Conservation (phyloP, 148 eudicot species). For the Rhododendron mucronatum region DNA sequence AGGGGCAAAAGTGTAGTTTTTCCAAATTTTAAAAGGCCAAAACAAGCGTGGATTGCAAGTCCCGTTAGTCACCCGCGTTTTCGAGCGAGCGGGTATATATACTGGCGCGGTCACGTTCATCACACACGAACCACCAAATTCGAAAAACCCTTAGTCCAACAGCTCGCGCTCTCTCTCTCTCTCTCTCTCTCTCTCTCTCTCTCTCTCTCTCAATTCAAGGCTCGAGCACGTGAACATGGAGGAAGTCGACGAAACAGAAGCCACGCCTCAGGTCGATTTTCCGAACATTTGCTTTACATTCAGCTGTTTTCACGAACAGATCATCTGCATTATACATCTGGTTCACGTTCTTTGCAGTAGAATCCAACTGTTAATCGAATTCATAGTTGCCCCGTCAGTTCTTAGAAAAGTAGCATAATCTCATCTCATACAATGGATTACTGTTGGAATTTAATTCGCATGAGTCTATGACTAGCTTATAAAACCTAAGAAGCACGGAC, state of each 20-base stretch:
- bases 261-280: constrained; percentile 59
- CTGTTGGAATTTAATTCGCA: not conserved
- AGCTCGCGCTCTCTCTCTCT: not conserved
- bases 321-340: not conserved
- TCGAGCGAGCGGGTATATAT: not conserved
- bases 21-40: not conserved
- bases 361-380: not conserved
- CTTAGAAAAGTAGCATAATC: not conserved
- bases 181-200: not conserved
- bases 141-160: not conserved
- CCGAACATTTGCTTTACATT: not conserved
- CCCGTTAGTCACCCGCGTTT: not conserved
- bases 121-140: not conserved
- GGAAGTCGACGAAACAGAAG: constrained; percentile 73
- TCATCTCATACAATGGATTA: not conserved
- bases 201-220: not conserved
- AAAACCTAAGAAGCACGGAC: not conserved
- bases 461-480: no score
- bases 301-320: not conserved
- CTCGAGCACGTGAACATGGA: constrained; percentile 30
- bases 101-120: not conserved
- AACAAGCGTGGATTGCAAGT: not conserved
- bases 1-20: not conserved
- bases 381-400: not conserved
- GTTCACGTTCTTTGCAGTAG: not conserved